Conservation (phyloP, 257 asterid genomes). For the Solanum appendiculatum region DNA sequence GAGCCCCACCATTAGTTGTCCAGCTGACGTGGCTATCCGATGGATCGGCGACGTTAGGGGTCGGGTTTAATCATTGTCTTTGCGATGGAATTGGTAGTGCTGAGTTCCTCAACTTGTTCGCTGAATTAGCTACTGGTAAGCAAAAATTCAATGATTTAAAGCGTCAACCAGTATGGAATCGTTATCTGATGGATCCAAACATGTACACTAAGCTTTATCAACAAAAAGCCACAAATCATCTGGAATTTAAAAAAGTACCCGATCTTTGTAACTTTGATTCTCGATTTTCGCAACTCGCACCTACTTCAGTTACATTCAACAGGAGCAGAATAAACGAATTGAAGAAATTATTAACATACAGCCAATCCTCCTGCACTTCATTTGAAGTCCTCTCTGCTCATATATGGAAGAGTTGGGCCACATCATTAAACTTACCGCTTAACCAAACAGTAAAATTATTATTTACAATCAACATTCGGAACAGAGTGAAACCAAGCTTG, state of each 20-base stretch:
- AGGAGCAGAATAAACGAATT: constrained; percentile 21
- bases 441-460: constrained; percentile 39
- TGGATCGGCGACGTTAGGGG: constrained; percentile 46
- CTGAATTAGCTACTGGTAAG: constrained; percentile 32
- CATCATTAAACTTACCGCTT: constrained; percentile 30
- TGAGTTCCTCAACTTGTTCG: constrained; percentile 49
- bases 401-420: constrained; percentile 67
- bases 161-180: constrained; percentile 35
- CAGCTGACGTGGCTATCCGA: constrained; percentile 74
- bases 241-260: constrained; percentile 33
- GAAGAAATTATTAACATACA: constrained; percentile 8
- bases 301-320: constrained; percentile 35
- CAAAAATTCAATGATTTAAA: constrained; percentile 3
- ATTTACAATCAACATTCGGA: constrained; percentile 42
- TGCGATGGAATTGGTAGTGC: constrained; percentile 58
- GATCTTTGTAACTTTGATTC: constrained; percentile 33
- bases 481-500: constrained; percentile 42
- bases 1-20: constrained; percentile 50
- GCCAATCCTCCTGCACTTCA: constrained; percentile 23
- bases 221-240: constrained; percentile 14
- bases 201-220: background rate
- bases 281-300: constrained; percentile 22
- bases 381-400: constrained; percentile 65
- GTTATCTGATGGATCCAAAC: constrained; percentile 26
- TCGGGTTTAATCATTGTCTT: constrained; percentile 53